Percentiles rank a stretch among this genome's conserved stretches.
Evolutionary conservation across 768 basidiomycete genomes (phyloP).

Genomic region (Pisolithus sp.): DNA sequence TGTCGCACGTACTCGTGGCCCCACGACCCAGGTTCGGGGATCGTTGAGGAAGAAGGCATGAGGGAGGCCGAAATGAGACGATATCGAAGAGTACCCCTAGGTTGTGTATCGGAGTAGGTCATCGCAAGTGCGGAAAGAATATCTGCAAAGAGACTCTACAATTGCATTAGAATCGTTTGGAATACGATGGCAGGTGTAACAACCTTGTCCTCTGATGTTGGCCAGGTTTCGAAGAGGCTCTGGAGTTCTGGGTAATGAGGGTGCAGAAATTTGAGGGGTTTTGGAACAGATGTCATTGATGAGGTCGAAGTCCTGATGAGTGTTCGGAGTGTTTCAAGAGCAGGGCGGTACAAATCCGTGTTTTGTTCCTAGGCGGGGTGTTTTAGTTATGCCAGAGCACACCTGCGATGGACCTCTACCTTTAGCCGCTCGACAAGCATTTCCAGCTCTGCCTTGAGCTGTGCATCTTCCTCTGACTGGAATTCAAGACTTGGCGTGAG

Average conservation of each 20-base stretch:
- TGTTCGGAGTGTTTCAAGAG: slow-evolving; percentile 88
- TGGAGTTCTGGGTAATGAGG: slow-evolving; percentile 89
- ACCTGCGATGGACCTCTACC: slow-evolving; percentile 39
- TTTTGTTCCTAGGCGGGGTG: slow-evolving; percentile 68
- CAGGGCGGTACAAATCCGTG: slow-evolving; percentile 76
- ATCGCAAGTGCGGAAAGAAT: slow-evolving; percentile 97
- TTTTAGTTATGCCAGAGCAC: slow-evolving; percentile 9
- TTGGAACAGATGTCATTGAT: slow-evolving; percentile 98
- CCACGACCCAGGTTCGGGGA: slow-evolving; percentile 92
- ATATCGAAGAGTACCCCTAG: slow-evolving; percentile 91
- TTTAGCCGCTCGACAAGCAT: slow-evolving; percentile 94
- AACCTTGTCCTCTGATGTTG: slow-evolving; percentile 73
- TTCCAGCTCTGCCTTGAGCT: slow-evolving; percentile 90
- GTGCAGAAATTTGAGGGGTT: slow-evolving; percentile 96
- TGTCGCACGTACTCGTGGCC: slow-evolving; percentile 99
- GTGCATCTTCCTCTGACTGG: slow-evolving; percentile 92
- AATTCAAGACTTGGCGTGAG: slow-evolving; percentile 4
- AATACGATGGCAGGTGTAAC: slow-evolving; percentile 2
- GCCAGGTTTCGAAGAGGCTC: slow-evolving; percentile 76
- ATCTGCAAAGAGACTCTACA: slow-evolving; percentile 87
- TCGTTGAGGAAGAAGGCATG: slow-evolving; percentile 55
- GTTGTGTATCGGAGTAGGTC: slow-evolving; percentile 98
- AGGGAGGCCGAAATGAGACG: slow-evolving; percentile 76
- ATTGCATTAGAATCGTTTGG: neutral
- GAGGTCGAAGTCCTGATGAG: slow-evolving; percentile 95